A percentile compares a stretch with the other conserved stretches of the same genome.
These are phyloP conservation scores for grape (Vitis vinifera) DNA, from an alignment of 164 flowering plant species.

Conservation along the genomic window ASM3070453v1 NC_081808.1:2074501-2075000, in stretches of 20 bases:
- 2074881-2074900: slow-evolving; percentile 5
- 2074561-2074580: too few species aligned
- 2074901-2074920: background rate
- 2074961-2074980: slow-evolving; percentile 24
- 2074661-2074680: background rate
- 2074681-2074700: slow-evolving; percentile 11
- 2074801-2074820: slow-evolving; percentile 8
- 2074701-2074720: slow-evolving; percentile 14
- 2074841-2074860: background rate
- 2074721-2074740: slow-evolving; percentile 9
- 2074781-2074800: slow-evolving; percentile 5
- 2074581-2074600: too few species aligned
- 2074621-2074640: too few species aligned
- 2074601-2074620: too few species aligned
- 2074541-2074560: too few species aligned
- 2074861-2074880: background rate
- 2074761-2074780: slow-evolving; percentile 15
- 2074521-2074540: too few species aligned
- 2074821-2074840: background rate
- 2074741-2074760: slow-evolving; percentile 5
- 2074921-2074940: slow-evolving; percentile 8
- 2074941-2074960: slow-evolving; percentile 10
- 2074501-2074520: too few species aligned
- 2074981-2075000: slow-evolving; percentile 9
- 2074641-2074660: too few species aligned